Base-by-base conservation (phyloP, 2,329 filamentous ascomycete species). In the Phoma sp. region DNA sequence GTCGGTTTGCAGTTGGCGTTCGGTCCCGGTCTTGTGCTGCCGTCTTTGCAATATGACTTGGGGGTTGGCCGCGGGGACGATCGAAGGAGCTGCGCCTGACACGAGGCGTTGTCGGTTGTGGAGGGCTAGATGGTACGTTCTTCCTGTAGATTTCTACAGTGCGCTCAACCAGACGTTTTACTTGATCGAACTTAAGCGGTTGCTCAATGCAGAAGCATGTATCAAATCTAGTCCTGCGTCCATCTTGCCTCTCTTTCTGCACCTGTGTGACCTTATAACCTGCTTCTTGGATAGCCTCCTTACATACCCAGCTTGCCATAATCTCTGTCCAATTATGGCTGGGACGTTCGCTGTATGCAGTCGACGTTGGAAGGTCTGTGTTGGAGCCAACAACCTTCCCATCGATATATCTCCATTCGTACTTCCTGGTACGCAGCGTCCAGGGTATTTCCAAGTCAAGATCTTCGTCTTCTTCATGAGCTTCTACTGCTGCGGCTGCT, bases 381-480 rank as follows among this genome's bases (percentile, higher is more conserved):
- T 75, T 74, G 3, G 66, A 62, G 27, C 64, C 47, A 11, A 65
- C 57, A 13, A 73, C 50, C 27, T 66, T 74, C 24, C 62, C 64
- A 39, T 76, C 74, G 22, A 74, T 55, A 37, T 67, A 71, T 14
- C 67, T 62, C 74, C 74, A 76, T 47, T 70, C 72, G 38, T 70
- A 56, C 38, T 60, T 66, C 7, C 64, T 61, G 6, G 69, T 66
- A 35, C 71, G 69, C 2, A 76, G 52, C 24, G 60, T 64, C 74
- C 74, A 76, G 4, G 73, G 73, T 22, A 76, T 75, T 32, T 67
- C 67, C 1, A 75, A 61, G 18, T 70, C 62, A 0, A 67, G 43
- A 14, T 68, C 70, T 10, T 66, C 62, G 23, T 71, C 70, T 38
- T 70, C 64, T 32, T 70, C 66, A 30, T 71, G 67, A 7, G 68